phyloP scores from a whole-genome alignment of 2,329 filamentous ascomycete genomes.

The Diplodia intermedia region DNA sequence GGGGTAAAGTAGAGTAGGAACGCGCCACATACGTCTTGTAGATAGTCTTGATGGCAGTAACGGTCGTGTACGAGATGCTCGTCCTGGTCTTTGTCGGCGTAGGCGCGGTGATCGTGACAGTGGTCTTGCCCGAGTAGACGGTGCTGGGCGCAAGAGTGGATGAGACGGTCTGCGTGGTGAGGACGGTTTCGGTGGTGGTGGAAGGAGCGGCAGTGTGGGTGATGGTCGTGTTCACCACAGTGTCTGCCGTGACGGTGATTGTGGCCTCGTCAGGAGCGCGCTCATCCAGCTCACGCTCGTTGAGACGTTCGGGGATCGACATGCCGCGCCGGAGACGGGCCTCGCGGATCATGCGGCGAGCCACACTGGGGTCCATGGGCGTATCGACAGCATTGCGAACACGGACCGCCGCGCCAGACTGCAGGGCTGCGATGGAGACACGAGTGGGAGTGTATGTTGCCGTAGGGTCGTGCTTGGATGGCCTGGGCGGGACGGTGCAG shows the following conservation, averaged over 20 bases:
- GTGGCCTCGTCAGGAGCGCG: slow-evolving; percentile 48
- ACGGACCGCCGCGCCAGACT: slow-evolving; percentile 1
- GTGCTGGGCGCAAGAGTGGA: slow-evolving; percentile 47
- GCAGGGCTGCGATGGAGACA: slow-evolving; percentile 39
- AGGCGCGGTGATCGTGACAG: slow-evolving; percentile 45
- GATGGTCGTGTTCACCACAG: slow-evolving; percentile 42
- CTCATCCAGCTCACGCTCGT: slow-evolving; percentile 38
- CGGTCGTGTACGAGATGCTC: slow-evolving; percentile 39
- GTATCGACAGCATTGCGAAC: slow-evolving; percentile 11
- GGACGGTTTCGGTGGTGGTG: slow-evolving; percentile 42
- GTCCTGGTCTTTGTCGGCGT: slow-evolving; percentile 45
- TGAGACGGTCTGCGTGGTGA: slow-evolving; percentile 39
- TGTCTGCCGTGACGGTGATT: slow-evolving; percentile 43
- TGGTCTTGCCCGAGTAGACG: slow-evolving; percentile 45
- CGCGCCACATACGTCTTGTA: slow-evolving; percentile 39
- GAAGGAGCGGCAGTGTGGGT: slow-evolving; percentile 42
- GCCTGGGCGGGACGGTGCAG: slow-evolving; percentile 47
- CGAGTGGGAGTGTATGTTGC: slow-evolving; percentile 46
- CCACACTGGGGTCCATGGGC: slow-evolving; percentile 36
- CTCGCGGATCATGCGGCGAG: slow-evolving; percentile 45
- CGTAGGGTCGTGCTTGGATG: slow-evolving; percentile 44
- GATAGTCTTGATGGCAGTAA: slow-evolving; percentile 44
- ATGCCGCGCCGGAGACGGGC: slow-evolving; percentile 43
- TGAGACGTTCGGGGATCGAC: slow-evolving; percentile 36
- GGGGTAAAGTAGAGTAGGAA: neutral